phyloP scores from a whole-genome alignment of 768 basidiomycete species.

The Phlebiopsis gigantea region DNA sequence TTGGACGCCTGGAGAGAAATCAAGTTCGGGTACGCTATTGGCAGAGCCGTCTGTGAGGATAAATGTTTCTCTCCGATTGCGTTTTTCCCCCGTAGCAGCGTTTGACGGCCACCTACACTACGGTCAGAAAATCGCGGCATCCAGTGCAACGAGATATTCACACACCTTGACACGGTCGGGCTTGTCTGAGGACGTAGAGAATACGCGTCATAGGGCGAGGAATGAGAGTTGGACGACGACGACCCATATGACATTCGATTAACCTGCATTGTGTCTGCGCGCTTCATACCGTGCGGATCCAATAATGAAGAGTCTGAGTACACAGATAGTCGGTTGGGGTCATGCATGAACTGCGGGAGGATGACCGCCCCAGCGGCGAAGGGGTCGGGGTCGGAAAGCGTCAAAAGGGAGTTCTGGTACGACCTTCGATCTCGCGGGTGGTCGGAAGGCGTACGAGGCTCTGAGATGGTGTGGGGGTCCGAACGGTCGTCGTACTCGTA shows the following conservation, averaged over 20 bases:
- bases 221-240: constrained; percentile 50
- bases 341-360: constrained; percentile 32
- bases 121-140: background rate
- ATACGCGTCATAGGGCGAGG: background rate
- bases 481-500: constrained; percentile 36
- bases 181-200: background rate
- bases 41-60: constrained; percentile 3
- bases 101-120: background rate
- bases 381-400: constrained; percentile 60
- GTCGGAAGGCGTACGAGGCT: constrained; percentile 52
- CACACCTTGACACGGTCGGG: constrained; percentile 2
- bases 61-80: constrained; percentile 6
- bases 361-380: constrained; percentile 50
- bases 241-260: constrained; percentile 53
- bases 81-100: background rate
- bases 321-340: constrained; percentile 45
- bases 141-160: background rate
- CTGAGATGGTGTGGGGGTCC: constrained; percentile 27
- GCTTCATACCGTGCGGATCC: constrained; percentile 36
- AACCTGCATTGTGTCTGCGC: constrained; percentile 28
- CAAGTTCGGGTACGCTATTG: background rate
- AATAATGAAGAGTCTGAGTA: constrained; percentile 47
- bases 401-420: constrained; percentile 50
- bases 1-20: background rate
- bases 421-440: constrained; percentile 23